Percentiles rank a stretch among this genome's conserved stretches.
Evolutionary conservation across 2,329 filamentous ascomycete species (phyloP).

Genomic region (Fusarium buxicola): DNA sequence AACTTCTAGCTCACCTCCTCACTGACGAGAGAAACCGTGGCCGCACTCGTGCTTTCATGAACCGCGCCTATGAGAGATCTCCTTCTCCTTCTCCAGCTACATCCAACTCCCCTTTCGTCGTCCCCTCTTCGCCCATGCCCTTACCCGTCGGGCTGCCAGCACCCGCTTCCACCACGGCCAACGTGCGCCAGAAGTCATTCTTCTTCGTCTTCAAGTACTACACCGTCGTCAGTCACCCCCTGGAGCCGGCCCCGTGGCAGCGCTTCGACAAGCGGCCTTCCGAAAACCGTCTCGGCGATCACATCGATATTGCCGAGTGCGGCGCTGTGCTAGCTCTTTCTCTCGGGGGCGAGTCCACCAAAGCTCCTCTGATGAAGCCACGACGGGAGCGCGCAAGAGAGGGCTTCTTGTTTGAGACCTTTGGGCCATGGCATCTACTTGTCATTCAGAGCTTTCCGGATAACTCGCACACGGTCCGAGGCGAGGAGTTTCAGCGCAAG

Average conservation of each 20-base stretch:
- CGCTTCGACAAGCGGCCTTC: conserved; percentile 61
- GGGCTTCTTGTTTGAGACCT: conserved; percentile 68
- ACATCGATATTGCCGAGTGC: conserved; percentile 70
- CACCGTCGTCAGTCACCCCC: conserved; percentile 67
- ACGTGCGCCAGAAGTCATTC: conserved; percentile 65
- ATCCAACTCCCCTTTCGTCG: conserved; percentile 24
- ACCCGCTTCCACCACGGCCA: conserved; percentile 52
- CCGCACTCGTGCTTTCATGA: conserved; percentile 60
- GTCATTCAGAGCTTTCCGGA: conserved; percentile 70
- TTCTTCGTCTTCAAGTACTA: conserved; percentile 75
- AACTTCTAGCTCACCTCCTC: conserved; percentile 66
- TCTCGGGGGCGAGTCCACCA: conserved; percentile 63
- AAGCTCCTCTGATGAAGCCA: conserved; percentile 61
- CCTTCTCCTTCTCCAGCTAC: conserved; percentile 26
- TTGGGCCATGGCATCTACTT: conserved; percentile 70
- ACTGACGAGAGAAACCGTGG: conserved; percentile 58
- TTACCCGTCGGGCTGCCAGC: conserved; percentile 14
- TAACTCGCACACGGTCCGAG: conserved; percentile 66
- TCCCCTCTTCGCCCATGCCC: conserved; percentile 26
- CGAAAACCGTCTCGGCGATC: conserved; percentile 55
- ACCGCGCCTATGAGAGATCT: conserved; percentile 59
- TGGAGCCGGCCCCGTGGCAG: conserved; percentile 71
- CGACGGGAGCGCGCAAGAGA: conserved; percentile 61
- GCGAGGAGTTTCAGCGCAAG: conserved; percentile 63
- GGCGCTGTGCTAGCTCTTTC: conserved; percentile 69